Evolutionary conservation across 1,139 yeast species (phyloP).

Genomic region (Citeromyces siamensis): DNA sequence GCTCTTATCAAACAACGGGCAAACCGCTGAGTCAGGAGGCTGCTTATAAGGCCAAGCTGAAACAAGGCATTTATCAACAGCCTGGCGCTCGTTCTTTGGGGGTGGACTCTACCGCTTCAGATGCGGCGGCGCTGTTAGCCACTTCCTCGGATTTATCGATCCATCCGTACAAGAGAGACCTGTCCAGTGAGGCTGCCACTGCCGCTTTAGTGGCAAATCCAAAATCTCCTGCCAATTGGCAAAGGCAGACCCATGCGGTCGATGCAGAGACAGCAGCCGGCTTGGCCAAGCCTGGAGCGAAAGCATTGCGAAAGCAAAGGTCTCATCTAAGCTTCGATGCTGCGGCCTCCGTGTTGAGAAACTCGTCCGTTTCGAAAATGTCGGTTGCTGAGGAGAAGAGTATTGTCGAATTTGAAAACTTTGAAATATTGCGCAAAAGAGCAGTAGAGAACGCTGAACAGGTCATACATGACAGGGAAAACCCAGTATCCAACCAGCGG

Average conservation of each 20-base stretch:
- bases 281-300: conserved; percentile 14
- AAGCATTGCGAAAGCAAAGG: neutral
- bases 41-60: conserved; percentile 62
- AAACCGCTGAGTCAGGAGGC: conserved; percentile 68
- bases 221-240: conserved; percentile 30
- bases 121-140: conserved; percentile 67
- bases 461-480: conserved; percentile 8
- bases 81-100: conserved; percentile 67
- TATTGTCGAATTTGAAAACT: conserved; percentile 7
- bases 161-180: conserved; percentile 50
- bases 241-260: conserved; percentile 24
- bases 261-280: conserved; percentile 28
- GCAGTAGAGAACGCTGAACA: conserved; percentile 8
- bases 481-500: conserved; percentile 11
- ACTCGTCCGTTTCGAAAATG: conserved; percentile 7
- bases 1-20: conserved; percentile 51
- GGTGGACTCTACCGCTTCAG: conserved; percentile 56
- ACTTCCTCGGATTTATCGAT: conserved; percentile 53
- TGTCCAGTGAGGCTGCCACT: conserved; percentile 54
- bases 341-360: conserved; percentile 15
- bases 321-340: conserved; percentile 9
- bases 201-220: conserved; percentile 49
- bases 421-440: conserved; percentile 8
- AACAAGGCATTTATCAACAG: conserved; percentile 58
- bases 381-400: conserved; percentile 28